phyloP scores from a whole-genome alignment of 2,329 filamentous ascomycete species.

The Sclerotinia minor region DNA sequence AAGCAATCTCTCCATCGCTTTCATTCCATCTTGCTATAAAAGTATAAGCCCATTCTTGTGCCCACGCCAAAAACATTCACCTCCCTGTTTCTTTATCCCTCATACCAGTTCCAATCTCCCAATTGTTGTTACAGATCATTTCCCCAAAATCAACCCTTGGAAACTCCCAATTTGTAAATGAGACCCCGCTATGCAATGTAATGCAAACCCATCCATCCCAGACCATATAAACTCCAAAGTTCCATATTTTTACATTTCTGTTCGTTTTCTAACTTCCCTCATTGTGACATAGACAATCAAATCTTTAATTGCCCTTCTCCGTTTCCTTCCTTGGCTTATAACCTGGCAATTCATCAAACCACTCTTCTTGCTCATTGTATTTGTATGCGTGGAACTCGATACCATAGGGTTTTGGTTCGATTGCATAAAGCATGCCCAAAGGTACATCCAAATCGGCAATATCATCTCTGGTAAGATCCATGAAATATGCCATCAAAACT shows the following conservation, averaged over 20 bases:
- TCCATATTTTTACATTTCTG: constrained; percentile 4
- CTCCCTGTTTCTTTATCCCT: neutral
- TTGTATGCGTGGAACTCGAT: constrained; percentile 95
- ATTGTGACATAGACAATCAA: neutral
- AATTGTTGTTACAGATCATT: constrained; percentile 18
- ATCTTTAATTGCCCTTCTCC: constrained; percentile 35
- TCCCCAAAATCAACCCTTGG: neutral
- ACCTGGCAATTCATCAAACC: constrained; percentile 83
- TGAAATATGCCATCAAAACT: constrained; percentile 94
- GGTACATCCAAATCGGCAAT: constrained; percentile 95
- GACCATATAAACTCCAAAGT: constrained; percentile 1
- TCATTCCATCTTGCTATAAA: neutral
- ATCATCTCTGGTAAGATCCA: constrained; percentile 84
- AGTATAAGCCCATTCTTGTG: neutral
- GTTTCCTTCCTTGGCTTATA: constrained; percentile 68
- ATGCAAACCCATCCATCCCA: constrained; percentile 4
- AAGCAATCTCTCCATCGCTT: constrained; percentile 1
- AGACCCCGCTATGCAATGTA: constrained; percentile 22
- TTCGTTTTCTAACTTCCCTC: neutral
- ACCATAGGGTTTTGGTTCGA: constrained; percentile 96
- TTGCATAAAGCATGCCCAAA: constrained; percentile 87
- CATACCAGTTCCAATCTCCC: constrained; percentile 11
- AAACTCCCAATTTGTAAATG: constrained; percentile 13
- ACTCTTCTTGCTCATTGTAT: constrained; percentile 75
- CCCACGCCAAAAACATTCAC: neutral